Percentiles rank a stretch among this genome's conserved stretches.
These are phyloP conservation scores for Epichloe hybrida DNA, from an alignment of 2,329 filamentous ascomycete species.

Conservation along the genomic window DNA sequence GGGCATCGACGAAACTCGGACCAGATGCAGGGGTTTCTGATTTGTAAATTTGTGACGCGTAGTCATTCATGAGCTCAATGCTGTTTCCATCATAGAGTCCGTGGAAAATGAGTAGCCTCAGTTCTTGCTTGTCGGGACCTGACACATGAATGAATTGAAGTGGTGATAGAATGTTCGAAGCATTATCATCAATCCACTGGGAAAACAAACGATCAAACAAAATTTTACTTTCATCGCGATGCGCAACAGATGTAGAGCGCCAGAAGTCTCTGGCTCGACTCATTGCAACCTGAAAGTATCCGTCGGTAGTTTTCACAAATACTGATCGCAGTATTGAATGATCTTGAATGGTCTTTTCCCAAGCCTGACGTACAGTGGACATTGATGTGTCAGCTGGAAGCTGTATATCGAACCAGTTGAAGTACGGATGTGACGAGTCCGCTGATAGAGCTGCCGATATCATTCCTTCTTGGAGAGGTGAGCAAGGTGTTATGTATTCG, in stretches of 20 bases:
- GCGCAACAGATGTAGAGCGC: slow-evolving; percentile 21
- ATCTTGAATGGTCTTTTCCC: slow-evolving; percentile 35
- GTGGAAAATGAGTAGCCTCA: slow-evolving; percentile 48
- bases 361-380: slow-evolving; percentile 38
- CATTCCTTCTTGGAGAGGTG: slow-evolving; percentile 76
- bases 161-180: slow-evolving; percentile 33
- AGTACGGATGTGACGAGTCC: slow-evolving; percentile 50
- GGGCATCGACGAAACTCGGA: slow-evolving; percentile 50
- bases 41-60: slow-evolving; percentile 26
- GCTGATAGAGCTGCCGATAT: slow-evolving; percentile 52
- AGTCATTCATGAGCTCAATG: slow-evolving; percentile 51
- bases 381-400: slow-evolving; percentile 34
- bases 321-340: slow-evolving; percentile 57
- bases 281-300: slow-evolving; percentile 60
- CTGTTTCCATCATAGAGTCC: slow-evolving; percentile 78
- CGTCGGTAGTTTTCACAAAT: slow-evolving; percentile 61
- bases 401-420: slow-evolving; percentile 57
- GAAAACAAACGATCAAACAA: slow-evolving; percentile 23
- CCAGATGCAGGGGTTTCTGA: slow-evolving; percentile 15
- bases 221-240: slow-evolving; percentile 17
- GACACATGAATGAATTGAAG: slow-evolving; percentile 34
- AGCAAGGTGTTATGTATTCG: slow-evolving; percentile 69
- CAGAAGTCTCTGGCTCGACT: slow-evolving; percentile 30
- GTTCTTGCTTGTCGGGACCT: slow-evolving; percentile 2
- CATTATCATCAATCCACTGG: slow-evolving; percentile 42